Conservation (phyloP, 768 basidiomycete genomes). For the Rubroboletus satanas region DNA sequence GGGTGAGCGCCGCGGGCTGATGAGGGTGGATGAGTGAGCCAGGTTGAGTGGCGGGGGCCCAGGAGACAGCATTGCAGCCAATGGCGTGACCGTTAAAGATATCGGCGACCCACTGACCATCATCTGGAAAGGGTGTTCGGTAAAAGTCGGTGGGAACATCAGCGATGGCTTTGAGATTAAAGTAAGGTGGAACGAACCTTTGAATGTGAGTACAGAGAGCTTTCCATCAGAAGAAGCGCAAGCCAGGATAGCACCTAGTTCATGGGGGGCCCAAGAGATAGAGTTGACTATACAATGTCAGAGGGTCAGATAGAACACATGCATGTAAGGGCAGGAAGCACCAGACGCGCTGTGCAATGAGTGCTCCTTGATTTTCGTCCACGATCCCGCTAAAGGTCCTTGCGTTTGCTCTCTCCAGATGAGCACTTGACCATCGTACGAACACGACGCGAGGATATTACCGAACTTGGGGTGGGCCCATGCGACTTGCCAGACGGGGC, state of each 20-base stretch:
- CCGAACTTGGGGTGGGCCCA: conserved; percentile 99
- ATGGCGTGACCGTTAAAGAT: conserved; percentile 96
- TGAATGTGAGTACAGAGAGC: conserved; percentile 93
- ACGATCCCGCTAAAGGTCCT: conserved; percentile 55
- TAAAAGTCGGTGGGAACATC: background rate
- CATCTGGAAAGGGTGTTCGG: conserved; percentile 51
- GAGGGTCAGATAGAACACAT: background rate
- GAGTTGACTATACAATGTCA: conserved; percentile 73
- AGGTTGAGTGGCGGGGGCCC: conserved; percentile 89
- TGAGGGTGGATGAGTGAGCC: conserved; percentile 79
- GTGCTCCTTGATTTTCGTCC: conserved; percentile 96
- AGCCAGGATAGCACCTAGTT: conserved; percentile 92
- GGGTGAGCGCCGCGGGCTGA: conserved; percentile 36
- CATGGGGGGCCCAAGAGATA: conserved; percentile 98
- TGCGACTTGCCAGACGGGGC: conserved; percentile 96
- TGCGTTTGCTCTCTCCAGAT: conserved; percentile 90
- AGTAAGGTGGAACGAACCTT: conserved; percentile 58
- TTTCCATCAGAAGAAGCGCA: conserved; percentile 98
- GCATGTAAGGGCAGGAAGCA: conserved; percentile 33
- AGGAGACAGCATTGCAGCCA: conserved; percentile 95
- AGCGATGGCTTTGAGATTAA: background rate
- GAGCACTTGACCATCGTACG: conserved; percentile 96
- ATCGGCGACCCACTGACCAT: conserved; percentile 93
- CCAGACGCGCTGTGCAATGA: conserved; percentile 91
- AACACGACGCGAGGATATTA: conserved; percentile 94